Evolutionary conservation across 2,329 filamentous ascomycete genomes (phyloP).

Genomic region (Paramyrothecium roridum): DNA sequence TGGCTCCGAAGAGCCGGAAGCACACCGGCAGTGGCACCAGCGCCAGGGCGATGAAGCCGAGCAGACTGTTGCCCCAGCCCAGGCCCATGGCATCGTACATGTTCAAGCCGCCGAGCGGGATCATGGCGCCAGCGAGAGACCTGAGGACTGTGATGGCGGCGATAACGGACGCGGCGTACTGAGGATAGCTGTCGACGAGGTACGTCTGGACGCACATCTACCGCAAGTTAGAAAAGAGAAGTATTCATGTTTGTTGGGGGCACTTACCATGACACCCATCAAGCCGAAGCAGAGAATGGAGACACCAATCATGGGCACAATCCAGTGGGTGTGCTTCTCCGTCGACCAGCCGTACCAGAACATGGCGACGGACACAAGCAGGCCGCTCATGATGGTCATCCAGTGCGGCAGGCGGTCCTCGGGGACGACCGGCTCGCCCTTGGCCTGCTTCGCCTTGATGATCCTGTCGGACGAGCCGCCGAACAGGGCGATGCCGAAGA

Average conservation of each 20-base stretch:
- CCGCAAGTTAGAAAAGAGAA: not conserved
- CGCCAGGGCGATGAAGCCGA: conserved; percentile 40
- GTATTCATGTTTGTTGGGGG: not conserved
- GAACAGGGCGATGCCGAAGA: conserved; percentile 18
- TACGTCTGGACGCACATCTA: conserved; percentile 34
- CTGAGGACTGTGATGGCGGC: conserved; percentile 24
- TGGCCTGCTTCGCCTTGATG: conserved; percentile 18
- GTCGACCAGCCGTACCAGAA: conserved; percentile 27
- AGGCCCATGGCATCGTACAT: conserved; percentile 35
- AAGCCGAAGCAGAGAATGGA: conserved; percentile 42
- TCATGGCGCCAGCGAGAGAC: conserved; percentile 63
- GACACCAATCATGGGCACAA: conserved; percentile 32
- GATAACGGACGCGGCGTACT: conserved; percentile 24
- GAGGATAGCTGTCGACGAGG: conserved; percentile 25
- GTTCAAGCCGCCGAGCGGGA: conserved; percentile 54
- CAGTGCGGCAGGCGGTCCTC: conserved; percentile 24
- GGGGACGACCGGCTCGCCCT: conserved; percentile 14
- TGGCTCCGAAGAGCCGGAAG: conserved; percentile 15
- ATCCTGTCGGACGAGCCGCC: conserved; percentile 20
- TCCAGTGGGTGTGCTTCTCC: conserved; percentile 21
- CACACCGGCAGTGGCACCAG: conserved; percentile 17
- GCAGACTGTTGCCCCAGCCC: conserved; percentile 42
- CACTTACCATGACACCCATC: conserved; percentile 33
- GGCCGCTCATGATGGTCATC: conserved; percentile 18
- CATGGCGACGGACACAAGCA: conserved; percentile 18